Conservation (phyloP, 163 green algal species). For the Trebouxia gelatinosa region DNA sequence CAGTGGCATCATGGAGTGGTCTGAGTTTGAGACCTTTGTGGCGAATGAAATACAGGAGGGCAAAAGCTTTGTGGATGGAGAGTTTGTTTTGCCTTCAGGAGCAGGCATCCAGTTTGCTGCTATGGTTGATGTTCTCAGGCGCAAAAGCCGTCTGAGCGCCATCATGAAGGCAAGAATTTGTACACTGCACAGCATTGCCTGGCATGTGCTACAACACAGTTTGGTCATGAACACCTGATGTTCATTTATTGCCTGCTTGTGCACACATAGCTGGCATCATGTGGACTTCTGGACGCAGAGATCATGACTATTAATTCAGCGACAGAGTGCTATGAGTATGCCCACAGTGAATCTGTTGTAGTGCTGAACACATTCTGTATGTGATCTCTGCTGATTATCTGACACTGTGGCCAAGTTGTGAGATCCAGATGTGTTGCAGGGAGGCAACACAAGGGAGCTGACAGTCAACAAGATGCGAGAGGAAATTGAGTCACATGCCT, state of each 20-base stretch:
- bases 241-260: neutral
- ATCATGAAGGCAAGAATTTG: constrained; percentile 6
- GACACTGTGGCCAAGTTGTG: too few species aligned
- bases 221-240: too few species aligned
- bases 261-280: neutral
- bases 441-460: neutral
- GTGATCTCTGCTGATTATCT: neutral
- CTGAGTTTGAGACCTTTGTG: constrained; percentile 30
- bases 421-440: too few species aligned
- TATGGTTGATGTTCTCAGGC: constrained; percentile 17
- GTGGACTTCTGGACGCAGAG: neutral
- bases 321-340: neutral
- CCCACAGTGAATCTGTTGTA: neutral
- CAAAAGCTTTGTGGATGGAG: constrained; percentile 12
- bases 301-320: neutral
- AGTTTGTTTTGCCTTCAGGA: constrained; percentile 23
- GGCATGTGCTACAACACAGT: too few species aligned
- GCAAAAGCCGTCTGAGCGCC: neutral
- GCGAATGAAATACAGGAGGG: constrained; percentile 24
- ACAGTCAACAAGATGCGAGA: constrained; percentile 10
- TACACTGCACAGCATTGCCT: neutral
- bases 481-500: constrained; percentile 6
- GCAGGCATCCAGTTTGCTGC: constrained; percentile 23
- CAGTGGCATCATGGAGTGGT: constrained; percentile 23
- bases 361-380: neutral